Evolutionary conservation across 2,329 filamentous ascomycete species (phyloP).

Genomic region (Aureobasidium sp.): DNA sequence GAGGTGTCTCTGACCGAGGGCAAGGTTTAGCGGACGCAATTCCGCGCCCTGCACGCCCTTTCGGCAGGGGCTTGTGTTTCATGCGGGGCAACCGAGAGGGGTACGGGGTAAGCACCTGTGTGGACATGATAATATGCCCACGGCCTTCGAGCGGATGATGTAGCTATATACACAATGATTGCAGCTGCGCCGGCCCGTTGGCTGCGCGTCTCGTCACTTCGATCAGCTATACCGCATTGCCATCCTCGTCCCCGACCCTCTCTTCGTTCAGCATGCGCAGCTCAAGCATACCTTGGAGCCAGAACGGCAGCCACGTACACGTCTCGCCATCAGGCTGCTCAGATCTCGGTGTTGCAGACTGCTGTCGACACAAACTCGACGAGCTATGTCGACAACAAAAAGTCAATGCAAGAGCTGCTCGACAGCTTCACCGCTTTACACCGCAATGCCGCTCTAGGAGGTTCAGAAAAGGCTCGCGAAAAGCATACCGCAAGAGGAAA

Average conservation of each 20-base stretch:
- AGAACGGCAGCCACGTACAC: conserved; percentile 60
- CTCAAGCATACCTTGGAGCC: background rate
- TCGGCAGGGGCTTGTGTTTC: background rate
- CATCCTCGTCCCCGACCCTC: background rate
- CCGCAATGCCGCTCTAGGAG: conserved; percentile 54
- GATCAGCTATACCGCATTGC: background rate
- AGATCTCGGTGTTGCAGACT: conserved; percentile 73
- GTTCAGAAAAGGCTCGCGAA: conserved; percentile 71
- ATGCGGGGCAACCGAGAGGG: conserved; percentile 13
- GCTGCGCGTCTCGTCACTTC: background rate
- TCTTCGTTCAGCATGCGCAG: background rate
- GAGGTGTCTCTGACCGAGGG: background rate
- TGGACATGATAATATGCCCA: background rate
- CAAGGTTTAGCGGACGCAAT: background rate
- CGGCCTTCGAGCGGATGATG: background rate
- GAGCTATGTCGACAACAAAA: conserved; percentile 74
- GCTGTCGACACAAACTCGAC: conserved; percentile 68
- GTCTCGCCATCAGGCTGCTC: conserved; percentile 70
- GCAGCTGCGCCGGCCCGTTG: background rate
- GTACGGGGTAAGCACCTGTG: conserved; percentile 5
- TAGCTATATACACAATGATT: conserved; percentile 8
- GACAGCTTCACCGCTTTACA: conserved; percentile 64
- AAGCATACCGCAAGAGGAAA: conserved; percentile 86
- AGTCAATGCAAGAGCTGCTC: conserved; percentile 69
- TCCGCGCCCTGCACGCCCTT: conserved; percentile 7